These are phyloP conservation scores for Clitocybe nebularis DNA, from an alignment of 1,284 basidiomycete genomes.

Conservation along the genomic window DNA sequence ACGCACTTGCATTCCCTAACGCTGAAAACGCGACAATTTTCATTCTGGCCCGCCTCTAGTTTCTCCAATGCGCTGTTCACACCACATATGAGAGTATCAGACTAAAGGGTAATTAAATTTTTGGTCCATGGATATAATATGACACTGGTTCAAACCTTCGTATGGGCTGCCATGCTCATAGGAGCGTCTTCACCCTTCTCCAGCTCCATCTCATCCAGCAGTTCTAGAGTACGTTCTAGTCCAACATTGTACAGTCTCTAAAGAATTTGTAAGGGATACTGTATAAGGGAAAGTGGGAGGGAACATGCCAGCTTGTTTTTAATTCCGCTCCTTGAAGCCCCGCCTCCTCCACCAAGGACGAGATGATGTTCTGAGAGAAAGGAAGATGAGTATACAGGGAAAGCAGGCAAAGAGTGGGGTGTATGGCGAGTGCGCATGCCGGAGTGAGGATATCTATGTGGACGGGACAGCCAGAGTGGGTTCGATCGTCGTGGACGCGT, in stretches of 20 bases:
- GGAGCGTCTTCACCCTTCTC: slow-evolving; percentile 84
- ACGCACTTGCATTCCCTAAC: slow-evolving; percentile 59
- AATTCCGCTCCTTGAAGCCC: slow-evolving; percentile 75
- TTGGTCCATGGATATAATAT: not conserved
- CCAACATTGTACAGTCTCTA: slow-evolving; percentile 74
- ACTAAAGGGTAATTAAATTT: slow-evolving; percentile 20
- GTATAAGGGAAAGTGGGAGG: not conserved
- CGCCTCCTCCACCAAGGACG: slow-evolving; percentile 89
- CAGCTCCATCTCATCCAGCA: slow-evolving; percentile 70
- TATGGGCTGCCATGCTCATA: slow-evolving; percentile 83
- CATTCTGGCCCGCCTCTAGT: slow-evolving; percentile 65
- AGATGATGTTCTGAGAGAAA: slow-evolving; percentile 74
- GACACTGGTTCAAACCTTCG: slow-evolving; percentile 39
- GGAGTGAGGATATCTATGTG: not conserved
- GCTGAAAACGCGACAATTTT: slow-evolving; percentile 76
- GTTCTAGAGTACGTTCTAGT: slow-evolving; percentile 53
- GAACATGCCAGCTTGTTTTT: slow-evolving; percentile 89
- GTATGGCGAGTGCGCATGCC: slow-evolving; percentile 78
- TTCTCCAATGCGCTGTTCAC: slow-evolving; percentile 74
- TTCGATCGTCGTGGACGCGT: slow-evolving; percentile 2
- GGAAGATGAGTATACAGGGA: slow-evolving; percentile 86
- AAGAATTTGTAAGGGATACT: slow-evolving; percentile 9
- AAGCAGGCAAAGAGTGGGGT: slow-evolving; percentile 68
- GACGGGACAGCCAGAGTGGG: slow-evolving; percentile 1
- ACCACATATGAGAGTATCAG: slow-evolving; percentile 70